A percentile compares a stretch with the other conserved stretches of the same genome.
Evolutionary conservation across 2,329 filamentous ascomycete species (phyloP).

Genomic region (Chalaropsis thielavioides): DNA sequence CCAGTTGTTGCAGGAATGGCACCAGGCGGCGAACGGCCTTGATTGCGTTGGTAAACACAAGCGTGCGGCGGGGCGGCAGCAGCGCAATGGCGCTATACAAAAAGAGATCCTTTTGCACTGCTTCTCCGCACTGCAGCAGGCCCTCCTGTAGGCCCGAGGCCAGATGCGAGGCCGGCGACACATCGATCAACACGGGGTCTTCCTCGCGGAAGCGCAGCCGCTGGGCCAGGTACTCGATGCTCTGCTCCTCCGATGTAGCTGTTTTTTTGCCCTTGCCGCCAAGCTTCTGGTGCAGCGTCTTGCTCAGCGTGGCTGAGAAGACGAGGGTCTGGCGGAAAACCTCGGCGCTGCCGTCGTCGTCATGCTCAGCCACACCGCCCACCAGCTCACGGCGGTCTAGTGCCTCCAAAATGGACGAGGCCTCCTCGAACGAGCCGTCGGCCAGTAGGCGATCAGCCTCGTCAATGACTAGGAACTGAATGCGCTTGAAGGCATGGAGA

Average conservation of each 20-base stretch:
- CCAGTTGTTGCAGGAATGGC: constrained; percentile 70
- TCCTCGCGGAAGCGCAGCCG: constrained; percentile 78
- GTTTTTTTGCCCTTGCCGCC: constrained; percentile 52
- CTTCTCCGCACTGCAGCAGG: constrained; percentile 67
- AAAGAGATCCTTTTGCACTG: constrained; percentile 93
- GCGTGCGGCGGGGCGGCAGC: constrained; percentile 62
- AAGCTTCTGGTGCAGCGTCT: constrained; percentile 79
- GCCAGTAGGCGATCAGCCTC: constrained; percentile 87
- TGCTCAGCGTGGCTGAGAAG: constrained; percentile 93
- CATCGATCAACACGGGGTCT: constrained; percentile 79
- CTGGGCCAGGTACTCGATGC: constrained; percentile 57
- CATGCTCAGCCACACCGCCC: constrained; percentile 34
- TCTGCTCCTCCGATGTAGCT: constrained; percentile 51
- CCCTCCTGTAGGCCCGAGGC: constrained; percentile 74
- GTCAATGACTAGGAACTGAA: constrained; percentile 77
- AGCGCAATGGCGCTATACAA: constrained; percentile 78
- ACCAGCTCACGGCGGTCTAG: constrained; percentile 52
- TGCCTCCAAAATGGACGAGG: constrained; percentile 70
- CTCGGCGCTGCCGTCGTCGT: constrained; percentile 34
- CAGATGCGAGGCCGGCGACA: constrained; percentile 82
- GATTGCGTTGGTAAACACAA: constrained; percentile 95
- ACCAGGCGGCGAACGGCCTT: constrained; percentile 75
- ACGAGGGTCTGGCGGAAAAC: constrained; percentile 69
- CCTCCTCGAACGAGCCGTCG: constrained; percentile 89
- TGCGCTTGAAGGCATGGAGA: constrained; percentile 53